Conservation (phyloP, 2,329 filamentous ascomycete genomes). For the Phialophora verrucosa region DNA sequence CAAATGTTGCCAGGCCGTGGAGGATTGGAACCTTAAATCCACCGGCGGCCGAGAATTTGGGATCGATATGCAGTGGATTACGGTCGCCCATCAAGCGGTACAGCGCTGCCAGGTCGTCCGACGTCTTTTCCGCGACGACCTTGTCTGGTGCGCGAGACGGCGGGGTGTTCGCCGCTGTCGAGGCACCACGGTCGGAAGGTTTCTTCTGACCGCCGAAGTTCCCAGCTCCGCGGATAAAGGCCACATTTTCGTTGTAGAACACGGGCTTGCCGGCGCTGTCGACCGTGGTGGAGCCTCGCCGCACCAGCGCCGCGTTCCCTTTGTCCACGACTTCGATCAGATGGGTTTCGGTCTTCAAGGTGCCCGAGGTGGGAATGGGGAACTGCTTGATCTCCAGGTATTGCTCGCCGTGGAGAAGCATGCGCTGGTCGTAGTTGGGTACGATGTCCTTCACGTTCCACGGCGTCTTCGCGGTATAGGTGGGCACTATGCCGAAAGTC, state of each 20-base stretch:
- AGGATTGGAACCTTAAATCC: conserved; percentile 94
- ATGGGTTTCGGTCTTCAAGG: conserved; percentile 33
- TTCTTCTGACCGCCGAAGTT: conserved; percentile 87
- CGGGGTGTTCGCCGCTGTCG: conserved; percentile 77
- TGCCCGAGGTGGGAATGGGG: conserved; percentile 71
- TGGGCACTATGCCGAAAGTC: conserved; percentile 84
- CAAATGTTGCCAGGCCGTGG: conserved; percentile 93
- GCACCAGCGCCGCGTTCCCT: conserved; percentile 83
- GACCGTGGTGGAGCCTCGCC: conserved; percentile 81
- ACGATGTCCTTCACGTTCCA: conserved; percentile 83
- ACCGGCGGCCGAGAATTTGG: conserved; percentile 88
- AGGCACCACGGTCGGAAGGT: conserved; percentile 76
- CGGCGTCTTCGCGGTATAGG: conserved; percentile 80
- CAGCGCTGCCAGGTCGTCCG: conserved; percentile 86
- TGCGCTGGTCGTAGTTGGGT: conserved; percentile 97
- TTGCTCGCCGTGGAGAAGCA: conserved; percentile 98
- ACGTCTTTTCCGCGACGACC: conserved; percentile 83
- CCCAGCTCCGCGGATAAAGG: conserved; percentile 88
- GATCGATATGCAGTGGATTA: conserved; percentile 96
- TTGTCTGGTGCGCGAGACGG: conserved; percentile 80
- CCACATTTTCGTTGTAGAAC: conserved; percentile 96
- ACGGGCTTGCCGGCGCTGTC: conserved; percentile 84
- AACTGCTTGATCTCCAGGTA: conserved; percentile 93
- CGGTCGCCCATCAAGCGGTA: conserved; percentile 94
- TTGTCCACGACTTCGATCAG: conserved; percentile 97